Percentiles rank a stretch among this genome's conserved stretches.
These are phyloP conservation scores for Penicillium silybi DNA, from an alignment of 495 filamentous ascomycete species.

Conservation along the genomic window DNA sequence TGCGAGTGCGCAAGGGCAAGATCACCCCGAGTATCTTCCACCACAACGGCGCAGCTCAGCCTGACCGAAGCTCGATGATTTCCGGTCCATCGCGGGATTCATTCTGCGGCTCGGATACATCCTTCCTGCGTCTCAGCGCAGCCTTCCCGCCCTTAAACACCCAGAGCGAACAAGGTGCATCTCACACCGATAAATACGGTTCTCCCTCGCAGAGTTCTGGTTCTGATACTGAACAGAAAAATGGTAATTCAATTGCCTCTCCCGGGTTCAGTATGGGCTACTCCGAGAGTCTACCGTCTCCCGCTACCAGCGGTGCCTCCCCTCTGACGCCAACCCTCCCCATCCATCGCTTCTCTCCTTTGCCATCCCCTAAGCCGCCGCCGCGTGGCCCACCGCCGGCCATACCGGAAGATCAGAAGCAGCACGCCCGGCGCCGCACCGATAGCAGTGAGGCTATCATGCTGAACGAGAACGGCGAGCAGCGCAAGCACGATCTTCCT, in stretches of 20 bases:
- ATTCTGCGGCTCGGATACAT: conserved; percentile 38
- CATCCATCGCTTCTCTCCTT: conserved; percentile 42
- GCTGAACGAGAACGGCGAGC: conserved; percentile 24
- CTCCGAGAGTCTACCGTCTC: conserved; percentile 39
- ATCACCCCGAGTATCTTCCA: conserved; percentile 70
- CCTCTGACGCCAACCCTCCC: conserved; percentile 44
- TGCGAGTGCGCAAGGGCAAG: conserved; percentile 71
- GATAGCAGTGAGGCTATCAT: conserved; percentile 46
- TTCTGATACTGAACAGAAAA: conserved; percentile 39
- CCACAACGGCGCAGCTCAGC: conserved; percentile 8
- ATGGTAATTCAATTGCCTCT: conserved; percentile 29
- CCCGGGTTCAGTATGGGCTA: conserved; percentile 33
- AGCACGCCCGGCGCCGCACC: conserved; percentile 40
- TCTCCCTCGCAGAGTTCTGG: conserved; percentile 26
- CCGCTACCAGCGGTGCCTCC: conserved; percentile 37
- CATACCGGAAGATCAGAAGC: conserved; percentile 34
- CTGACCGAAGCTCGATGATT: conserved; percentile 29
- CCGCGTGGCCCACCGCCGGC: conserved; percentile 37
- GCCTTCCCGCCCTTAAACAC: conserved; percentile 22
- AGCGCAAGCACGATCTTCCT: conserved; percentile 30
- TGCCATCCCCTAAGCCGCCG: conserved; percentile 38
- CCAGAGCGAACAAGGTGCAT: conserved; percentile 28
- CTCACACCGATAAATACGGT: conserved; percentile 26
- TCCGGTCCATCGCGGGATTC: conserved; percentile 36
- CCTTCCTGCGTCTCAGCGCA: conserved; percentile 43